These are phyloP conservation scores for Tetrastigma voinierianum DNA, from an alignment of 164 flowering plant genomes.

Conservation along the genomic window DNA sequence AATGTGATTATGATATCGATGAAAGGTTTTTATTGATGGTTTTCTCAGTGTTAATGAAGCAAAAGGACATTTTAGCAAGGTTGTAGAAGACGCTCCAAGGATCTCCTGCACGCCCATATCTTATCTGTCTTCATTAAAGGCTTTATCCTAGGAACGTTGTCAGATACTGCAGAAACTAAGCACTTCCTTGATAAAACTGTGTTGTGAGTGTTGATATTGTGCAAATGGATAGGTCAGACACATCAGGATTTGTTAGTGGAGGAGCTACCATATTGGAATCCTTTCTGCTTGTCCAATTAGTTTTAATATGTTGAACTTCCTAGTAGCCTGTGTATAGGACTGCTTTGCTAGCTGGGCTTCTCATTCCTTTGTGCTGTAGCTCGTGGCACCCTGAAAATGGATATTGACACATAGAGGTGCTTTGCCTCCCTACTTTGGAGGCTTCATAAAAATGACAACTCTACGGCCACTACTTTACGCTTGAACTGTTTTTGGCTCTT, in stretches of 20 bases:
- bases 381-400: conserved; percentile 31
- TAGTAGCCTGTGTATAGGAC: conserved; percentile 12
- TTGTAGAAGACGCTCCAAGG: too few species aligned
- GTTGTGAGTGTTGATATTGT: conserved; percentile 8
- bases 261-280: conserved; percentile 35
- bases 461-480: conserved; percentile 59
- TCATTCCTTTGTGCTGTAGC: background rate
- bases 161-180: too few species aligned
- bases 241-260: conserved; percentile 81
- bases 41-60: too few species aligned
- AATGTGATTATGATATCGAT: too few species aligned
- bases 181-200: conserved; percentile 8
- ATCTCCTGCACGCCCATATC: too few species aligned
- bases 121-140: too few species aligned
- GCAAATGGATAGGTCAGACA: conserved; percentile 57
- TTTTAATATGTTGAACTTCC: conserved; percentile 13
- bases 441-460: conserved; percentile 28
- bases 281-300: conserved; percentile 9
- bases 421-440: conserved; percentile 30
- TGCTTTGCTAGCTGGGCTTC: conserved; percentile 4
- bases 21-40: too few species aligned
- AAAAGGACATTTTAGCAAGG: too few species aligned
- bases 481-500: conserved; percentile 55
- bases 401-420: conserved; percentile 34
- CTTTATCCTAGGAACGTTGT: too few species aligned